These are phyloP conservation scores for Blastocystis hominis DNA, from an alignment of 352 stramenopile genomes.

Conservation along the genomic window DNA sequence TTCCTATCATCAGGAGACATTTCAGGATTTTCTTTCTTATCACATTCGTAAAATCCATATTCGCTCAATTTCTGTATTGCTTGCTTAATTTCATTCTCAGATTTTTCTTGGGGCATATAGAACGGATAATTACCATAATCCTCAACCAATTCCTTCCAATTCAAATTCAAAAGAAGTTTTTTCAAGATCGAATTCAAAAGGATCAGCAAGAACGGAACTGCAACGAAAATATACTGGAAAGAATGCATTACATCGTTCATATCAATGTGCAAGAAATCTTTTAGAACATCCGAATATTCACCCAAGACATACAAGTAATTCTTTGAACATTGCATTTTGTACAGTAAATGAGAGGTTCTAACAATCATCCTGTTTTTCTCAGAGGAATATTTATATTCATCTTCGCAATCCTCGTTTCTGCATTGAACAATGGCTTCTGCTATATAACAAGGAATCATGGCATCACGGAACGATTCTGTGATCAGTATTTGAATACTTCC, in stretches of 20 bases:
- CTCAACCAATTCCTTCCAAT: not conserved
- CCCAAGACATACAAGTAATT: not conserved
- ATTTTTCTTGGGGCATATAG: not conserved
- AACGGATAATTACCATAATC: not conserved
- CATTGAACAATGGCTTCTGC: not conserved
- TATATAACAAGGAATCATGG: too few relatives aligned
- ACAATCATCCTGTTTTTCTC: not conserved
- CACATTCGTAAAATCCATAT: not conserved
- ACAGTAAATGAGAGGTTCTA: not conserved
- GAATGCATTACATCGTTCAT: not conserved
- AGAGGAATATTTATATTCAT: not conserved
- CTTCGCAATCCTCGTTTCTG: not conserved
- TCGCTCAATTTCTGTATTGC: not conserved
- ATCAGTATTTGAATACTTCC: too few relatives aligned
- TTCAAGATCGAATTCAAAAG: not conserved
- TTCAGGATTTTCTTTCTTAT: not conserved
- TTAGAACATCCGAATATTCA: not conserved
- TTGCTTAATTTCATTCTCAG: not conserved
- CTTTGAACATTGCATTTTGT: not conserved
- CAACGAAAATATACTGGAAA: not conserved
- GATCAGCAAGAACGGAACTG: not conserved
- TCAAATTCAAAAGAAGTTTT: not conserved
- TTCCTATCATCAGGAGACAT: too few relatives aligned
- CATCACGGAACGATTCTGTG: too few relatives aligned
- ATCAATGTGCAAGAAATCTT: not conserved